Conservation (phyloP, 2,329 filamentous ascomycete species). For the Talaromyces sp. region DNA sequence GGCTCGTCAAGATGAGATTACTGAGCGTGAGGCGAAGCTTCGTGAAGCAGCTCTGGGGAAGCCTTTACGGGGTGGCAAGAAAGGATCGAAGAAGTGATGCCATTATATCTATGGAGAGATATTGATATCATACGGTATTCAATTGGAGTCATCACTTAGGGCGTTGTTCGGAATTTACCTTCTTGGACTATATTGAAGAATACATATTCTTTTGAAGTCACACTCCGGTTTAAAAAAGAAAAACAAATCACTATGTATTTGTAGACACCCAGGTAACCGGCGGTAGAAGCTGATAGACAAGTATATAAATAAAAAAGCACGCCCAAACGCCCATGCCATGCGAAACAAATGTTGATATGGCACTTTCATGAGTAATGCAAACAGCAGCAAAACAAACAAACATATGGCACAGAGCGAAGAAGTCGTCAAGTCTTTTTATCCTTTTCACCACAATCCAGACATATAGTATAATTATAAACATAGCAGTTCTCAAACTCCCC, state of each 20-base stretch:
- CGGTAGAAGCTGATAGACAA: neutral
- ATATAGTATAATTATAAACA: neutral
- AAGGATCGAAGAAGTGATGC: slow-evolving; percentile 27
- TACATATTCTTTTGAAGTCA: neutral
- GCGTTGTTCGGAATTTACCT: neutral
- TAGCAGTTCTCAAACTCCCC: slow-evolving; percentile 32
- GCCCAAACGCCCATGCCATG: neutral
- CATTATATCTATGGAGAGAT: neutral
- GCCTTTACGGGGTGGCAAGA: slow-evolving; percentile 22
- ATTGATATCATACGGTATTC: neutral
- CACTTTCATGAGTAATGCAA: neutral
- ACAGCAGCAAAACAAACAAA: neutral
- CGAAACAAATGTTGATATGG: neutral
- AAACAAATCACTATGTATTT: neutral
- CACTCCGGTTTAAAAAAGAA: no score
- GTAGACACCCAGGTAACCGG: neutral
- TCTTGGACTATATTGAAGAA: neutral
- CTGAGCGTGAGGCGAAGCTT: slow-evolving; percentile 38
- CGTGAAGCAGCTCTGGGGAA: slow-evolving; percentile 36
- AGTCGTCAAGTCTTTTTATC: neutral
- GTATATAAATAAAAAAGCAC: neutral
- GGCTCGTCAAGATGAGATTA: slow-evolving; percentile 31
- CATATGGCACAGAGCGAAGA: neutral
- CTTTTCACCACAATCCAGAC: neutral
- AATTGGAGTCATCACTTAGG: neutral